These are phyloP conservation scores for Linum lewisii DNA, from an alignment of 345 rosid genomes.

Conservation along the genomic window DNA sequence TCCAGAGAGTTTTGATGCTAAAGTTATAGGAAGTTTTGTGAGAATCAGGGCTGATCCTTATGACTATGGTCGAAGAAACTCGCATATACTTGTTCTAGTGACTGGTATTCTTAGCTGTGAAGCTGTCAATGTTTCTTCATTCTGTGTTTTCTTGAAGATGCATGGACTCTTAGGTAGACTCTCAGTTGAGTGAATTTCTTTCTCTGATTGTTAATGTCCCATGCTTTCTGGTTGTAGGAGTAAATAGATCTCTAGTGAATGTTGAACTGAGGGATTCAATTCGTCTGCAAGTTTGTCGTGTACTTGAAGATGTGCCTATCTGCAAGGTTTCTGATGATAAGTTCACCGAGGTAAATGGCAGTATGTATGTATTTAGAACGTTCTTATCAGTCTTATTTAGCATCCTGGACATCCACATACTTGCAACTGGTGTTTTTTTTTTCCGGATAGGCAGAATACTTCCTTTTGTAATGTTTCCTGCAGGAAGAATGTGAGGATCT, in stretches of 20 bases:
- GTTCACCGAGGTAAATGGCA: background rate
- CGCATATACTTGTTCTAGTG: slow-evolving; percentile 21
- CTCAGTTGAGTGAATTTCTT: background rate
- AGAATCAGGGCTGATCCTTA: slow-evolving; percentile 35
- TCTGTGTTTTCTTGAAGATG: background rate
- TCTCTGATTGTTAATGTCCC: background rate
- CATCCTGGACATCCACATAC: background rate
- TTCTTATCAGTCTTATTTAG: background rate
- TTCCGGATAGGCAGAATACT: background rate
- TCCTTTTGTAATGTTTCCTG: background rate
- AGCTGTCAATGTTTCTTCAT: background rate
- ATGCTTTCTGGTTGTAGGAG: background rate
- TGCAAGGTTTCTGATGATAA: background rate
- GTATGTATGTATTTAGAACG: background rate
- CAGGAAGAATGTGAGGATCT: slow-evolving; percentile 23
- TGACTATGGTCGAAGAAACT: slow-evolving; percentile 15
- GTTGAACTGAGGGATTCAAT: background rate
- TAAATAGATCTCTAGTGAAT: background rate
- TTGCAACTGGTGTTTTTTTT: background rate
- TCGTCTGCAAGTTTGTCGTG: background rate
- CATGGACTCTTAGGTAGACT: background rate
- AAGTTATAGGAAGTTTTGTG: slow-evolving; percentile 50
- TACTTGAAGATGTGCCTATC: background rate
- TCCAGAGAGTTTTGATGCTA: slow-evolving; percentile 22
- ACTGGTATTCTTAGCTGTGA: slow-evolving; percentile 12